Evolutionary conservation across 768 basidiomycete genomes (phyloP), one percentile per base, ranked within the genome.

Genomic region (Piloderma croceum): DNA sequence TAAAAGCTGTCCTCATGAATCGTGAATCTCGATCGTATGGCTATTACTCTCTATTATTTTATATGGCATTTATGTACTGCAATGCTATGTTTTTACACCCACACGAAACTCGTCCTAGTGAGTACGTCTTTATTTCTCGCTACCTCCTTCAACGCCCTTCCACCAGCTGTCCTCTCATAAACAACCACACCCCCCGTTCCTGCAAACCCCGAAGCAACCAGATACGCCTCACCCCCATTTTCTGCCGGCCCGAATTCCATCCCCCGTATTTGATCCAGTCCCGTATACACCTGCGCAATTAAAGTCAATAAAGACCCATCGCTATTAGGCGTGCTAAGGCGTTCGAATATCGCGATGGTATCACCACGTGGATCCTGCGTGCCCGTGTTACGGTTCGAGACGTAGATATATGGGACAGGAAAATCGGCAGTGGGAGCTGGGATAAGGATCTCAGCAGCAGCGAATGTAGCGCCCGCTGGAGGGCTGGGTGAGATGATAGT

Each of bases 371-470:
- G 56, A 39, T 76, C 75, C 39, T 65, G 64, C 4, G 63, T 58
- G 15, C 70, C 76, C 0, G 64, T 66, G 58, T 84, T 82, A 31
- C 83, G 70, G 61, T 85, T 85, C 4, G 82, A 82, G 17, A 68
- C 70, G 59, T 84, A 86, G 48, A 84, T 72, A 64, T 77, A 84
- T 18, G 52, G 50, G n/a, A n/a, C n/a, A n/a, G n/a, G n/a, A n/a
- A n/a, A n/a, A n/a, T n/a, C n/a, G 3, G 41, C 19, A 1, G 70
- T 69, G 2, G 70, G 63, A 10, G 65, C 45, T 0, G 82, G 75
- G 44, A 83, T 73, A 32, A 83, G 69, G 48, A 85, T 73, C 49
- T 84, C 83, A 7, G 67, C 81, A 1, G 73, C 81, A 7, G 73
- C 53, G 52, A 71, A 80, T 44, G 52, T 40, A 24, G 70, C 49